phyloP scores from a whole-genome alignment of 129 eudicot genomes.

The Solidago caesia region DNA sequence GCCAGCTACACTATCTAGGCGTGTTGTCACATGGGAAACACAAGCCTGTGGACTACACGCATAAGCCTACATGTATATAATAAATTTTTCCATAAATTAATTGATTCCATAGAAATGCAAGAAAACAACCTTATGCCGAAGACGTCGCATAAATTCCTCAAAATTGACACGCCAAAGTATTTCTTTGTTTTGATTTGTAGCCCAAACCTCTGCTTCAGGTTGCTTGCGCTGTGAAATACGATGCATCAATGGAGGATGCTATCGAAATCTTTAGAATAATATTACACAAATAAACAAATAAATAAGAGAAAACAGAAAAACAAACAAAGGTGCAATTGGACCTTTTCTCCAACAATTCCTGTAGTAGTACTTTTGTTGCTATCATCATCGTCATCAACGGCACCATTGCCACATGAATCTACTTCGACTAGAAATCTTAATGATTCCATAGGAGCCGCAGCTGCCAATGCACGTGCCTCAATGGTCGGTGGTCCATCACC shows the following conservation, averaged over 20 bases:
- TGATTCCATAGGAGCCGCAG: conserved; percentile 84
- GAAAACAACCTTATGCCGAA: conserved; percentile 65
- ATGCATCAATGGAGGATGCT: conserved; percentile 12
- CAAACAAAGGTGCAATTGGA: conserved; percentile 25
- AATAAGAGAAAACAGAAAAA: background rate
- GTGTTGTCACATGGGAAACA: conserved; percentile 54
- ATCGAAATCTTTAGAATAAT: conserved; percentile 10
- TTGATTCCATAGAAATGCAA: conserved; percentile 2
- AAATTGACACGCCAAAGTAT: conserved; percentile 88
- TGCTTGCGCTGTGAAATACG: conserved; percentile 51
- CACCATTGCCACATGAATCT: conserved; percentile 33
- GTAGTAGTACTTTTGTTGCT: conserved; percentile 22
- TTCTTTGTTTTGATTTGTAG: conserved; percentile 56
- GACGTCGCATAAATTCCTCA: conserved; percentile 69
- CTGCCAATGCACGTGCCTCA: conserved; percentile 76
- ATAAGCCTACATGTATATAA: background rate
- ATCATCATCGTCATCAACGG: conserved; percentile 32
- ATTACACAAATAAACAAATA: background rate
- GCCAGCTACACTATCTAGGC: conserved; percentile 53
- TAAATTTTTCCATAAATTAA: background rate
- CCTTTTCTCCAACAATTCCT: conserved; percentile 61
- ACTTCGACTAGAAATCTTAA: conserved; percentile 60
- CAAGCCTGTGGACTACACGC: conserved; percentile 46
- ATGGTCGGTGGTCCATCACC: conserved; percentile 39
- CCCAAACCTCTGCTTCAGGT: conserved; percentile 36